These are phyloP conservation scores for Hypoxylon fragiforme DNA, from an alignment of 495 filamentous ascomycete species.

Conservation along the genomic window DNA sequence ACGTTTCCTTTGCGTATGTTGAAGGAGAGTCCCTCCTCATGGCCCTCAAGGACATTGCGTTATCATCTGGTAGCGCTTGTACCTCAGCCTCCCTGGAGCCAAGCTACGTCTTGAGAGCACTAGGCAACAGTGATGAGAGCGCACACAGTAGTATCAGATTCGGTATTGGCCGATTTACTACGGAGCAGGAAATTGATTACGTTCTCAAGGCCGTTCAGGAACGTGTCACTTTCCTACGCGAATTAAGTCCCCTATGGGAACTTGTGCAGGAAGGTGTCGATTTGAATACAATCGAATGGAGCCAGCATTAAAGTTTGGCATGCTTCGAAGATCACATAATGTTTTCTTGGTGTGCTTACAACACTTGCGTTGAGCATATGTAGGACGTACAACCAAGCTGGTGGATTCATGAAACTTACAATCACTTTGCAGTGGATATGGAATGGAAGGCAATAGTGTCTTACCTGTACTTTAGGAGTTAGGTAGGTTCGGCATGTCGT, in stretches of 20 bases:
- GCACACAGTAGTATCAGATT: constrained; percentile 98
- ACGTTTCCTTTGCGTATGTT: constrained; percentile 97
- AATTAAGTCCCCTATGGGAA: constrained; percentile 97
- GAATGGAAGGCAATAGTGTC: not conserved
- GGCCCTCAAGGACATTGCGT: constrained; percentile 96
- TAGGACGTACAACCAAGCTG: not conserved
- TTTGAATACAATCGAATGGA: constrained; percentile 97
- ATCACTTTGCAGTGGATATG: constrained; percentile 3
- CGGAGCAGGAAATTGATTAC: constrained; percentile 94
- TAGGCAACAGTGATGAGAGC: constrained; percentile 95
- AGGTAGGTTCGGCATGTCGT: constrained; percentile 5
- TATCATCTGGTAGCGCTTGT: constrained; percentile 96
- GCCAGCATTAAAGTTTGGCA: constrained; percentile 67
- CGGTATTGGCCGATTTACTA: constrained; percentile 95
- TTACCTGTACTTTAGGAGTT: constrained; percentile 27
- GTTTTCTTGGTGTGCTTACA: not conserved
- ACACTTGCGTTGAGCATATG: not conserved
- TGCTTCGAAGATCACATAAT: not conserved
- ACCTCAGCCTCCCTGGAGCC: constrained; percentile 96
- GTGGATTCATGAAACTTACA: not conserved
- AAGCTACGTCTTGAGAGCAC: constrained; percentile 89
- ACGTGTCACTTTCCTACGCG: constrained; percentile 86
- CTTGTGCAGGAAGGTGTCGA: constrained; percentile 96
- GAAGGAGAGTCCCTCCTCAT: constrained; percentile 97
- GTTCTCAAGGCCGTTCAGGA: constrained; percentile 92